These are phyloP conservation scores for Ogataea hybrid DNA, from an alignment of 1,139 yeast species.

Conservation along the genomic window DNA sequence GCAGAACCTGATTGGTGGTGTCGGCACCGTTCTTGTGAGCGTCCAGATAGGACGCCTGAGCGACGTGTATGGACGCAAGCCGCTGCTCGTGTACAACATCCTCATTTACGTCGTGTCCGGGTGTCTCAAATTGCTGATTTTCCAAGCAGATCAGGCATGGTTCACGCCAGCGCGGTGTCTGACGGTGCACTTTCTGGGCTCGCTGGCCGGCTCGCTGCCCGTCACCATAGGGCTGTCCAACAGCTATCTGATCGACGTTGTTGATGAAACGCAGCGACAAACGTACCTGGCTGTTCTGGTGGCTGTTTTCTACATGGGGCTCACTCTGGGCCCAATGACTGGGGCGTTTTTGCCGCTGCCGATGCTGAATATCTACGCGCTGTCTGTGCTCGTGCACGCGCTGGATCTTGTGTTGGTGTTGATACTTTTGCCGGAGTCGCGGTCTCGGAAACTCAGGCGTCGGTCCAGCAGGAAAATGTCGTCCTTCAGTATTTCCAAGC, in stretches of 20 bases:
- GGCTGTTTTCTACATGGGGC: slow-evolving; percentile 59
- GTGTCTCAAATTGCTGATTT: slow-evolving; percentile 32
- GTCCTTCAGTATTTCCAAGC: slow-evolving; percentile 9
- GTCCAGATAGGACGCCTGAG: slow-evolving; percentile 59
- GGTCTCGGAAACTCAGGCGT: slow-evolving; percentile 44
- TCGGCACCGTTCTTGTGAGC: slow-evolving; percentile 37
- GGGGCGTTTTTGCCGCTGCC: slow-evolving; percentile 40
- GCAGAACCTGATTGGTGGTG: slow-evolving; percentile 22
- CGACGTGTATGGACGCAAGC: slow-evolving; percentile 62
- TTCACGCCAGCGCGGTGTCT: slow-evolving; percentile 38
- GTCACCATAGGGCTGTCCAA: slow-evolving; percentile 51
- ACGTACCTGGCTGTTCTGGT: slow-evolving; percentile 53
- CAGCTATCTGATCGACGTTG: slow-evolving; percentile 66
- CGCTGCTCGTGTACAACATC: slow-evolving; percentile 39
- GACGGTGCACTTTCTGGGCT: slow-evolving; percentile 40
- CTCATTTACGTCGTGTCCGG: slow-evolving; percentile 32
- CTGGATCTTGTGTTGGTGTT: slow-evolving; percentile 31
- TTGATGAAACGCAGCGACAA: slow-evolving; percentile 52
- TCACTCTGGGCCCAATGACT: slow-evolving; percentile 61
- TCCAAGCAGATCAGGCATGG: slow-evolving; percentile 31
- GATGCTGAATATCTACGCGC: slow-evolving; percentile 24
- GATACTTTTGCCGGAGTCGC: slow-evolving; percentile 54
- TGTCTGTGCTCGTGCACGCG: background rate
- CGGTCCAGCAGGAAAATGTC: slow-evolving; percentile 46
- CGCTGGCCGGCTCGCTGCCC: slow-evolving; percentile 54